These are phyloP conservation scores for Boletus insuetus DNA, from an alignment of 768 basidiomycete genomes.

Conservation along the genomic window DNA sequence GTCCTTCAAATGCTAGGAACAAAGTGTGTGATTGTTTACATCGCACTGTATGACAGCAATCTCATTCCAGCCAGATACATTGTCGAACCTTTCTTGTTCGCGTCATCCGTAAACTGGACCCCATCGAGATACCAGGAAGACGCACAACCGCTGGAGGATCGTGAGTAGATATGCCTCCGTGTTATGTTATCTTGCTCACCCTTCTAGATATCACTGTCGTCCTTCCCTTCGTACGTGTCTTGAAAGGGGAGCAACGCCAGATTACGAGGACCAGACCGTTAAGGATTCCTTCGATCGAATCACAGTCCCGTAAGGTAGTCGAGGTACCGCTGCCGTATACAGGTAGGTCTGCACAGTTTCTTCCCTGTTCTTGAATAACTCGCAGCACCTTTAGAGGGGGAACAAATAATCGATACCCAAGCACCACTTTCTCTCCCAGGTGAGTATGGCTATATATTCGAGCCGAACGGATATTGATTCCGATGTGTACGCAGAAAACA, in stretches of 20 bases:
- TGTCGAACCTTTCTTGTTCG: conserved; percentile 45
- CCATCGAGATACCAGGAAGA: conserved; percentile 43
- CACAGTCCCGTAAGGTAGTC: background rate
- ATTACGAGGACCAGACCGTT: conserved; percentile 14
- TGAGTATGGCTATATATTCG: background rate
- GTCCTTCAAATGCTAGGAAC: conserved; percentile 41
- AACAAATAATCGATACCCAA: conserved; percentile 31
- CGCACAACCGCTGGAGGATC: conserved; percentile 31
- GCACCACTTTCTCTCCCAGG: conserved; percentile 27
- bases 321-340: conserved; percentile 7
- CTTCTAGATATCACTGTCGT: conserved; percentile 42
- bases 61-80: conserved; percentile 32
- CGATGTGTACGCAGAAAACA: conserved; percentile 7
- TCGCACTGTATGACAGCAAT: background rate
- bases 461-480: background rate
- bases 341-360: conserved; percentile 2
- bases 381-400: conserved; percentile 7
- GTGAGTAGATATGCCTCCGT: conserved; percentile 28
- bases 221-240: conserved; percentile 40
- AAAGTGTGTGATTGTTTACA: conserved; percentile 24
- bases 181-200: background rate
- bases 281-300: conserved; percentile 5
- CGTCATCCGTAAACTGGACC: conserved; percentile 41
- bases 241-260: conserved; percentile 30
- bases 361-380: background rate